Base-by-base conservation (phyloP, 352 stramenopile genomes). In the Pelagophyceae sp. region DNA sequence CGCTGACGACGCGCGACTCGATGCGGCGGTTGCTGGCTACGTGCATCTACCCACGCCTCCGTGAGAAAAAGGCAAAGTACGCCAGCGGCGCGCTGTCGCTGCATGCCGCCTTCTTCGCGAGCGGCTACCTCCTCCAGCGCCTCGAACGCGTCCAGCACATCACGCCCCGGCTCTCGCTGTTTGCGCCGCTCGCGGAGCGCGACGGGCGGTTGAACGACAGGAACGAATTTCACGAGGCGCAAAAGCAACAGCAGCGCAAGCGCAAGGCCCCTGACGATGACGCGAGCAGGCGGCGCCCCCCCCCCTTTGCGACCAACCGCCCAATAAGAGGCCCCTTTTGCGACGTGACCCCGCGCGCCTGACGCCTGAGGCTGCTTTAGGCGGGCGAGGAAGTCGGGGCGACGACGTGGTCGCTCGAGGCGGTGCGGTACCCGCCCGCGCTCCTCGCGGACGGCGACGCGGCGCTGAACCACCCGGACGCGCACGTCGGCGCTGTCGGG, bases 121-220 rank as follows among this genome's bases (percentile, higher is more conserved):
- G 35, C 35, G 67, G 58, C 35, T 74, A 74, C 29, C 67, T 38
- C 3, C n/a, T 74, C 11, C 19, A 23, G 6, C 19, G 67, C 20
- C 37, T 74, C 35, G 67, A 74, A 23, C 33, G 38, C 35, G 31
- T 74, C 11, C 5, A 31, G 17, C 6, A 5, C 33, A 37, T 74
- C 23, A 74, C 67, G 67, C 67, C 67, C 35, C 67, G 33, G 15
- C 67, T 74, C 17, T 58, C 35, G 35, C 38, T 74, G 2, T 74
- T 74, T n/a, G 67, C 67, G 67, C 67, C 67, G 15, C 67, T 74
- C 67, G 33, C 35, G 20, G 67, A 50, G 35, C 67, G 67, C 45
- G 11, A 54, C 45, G 45, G 23, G 45, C 45, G 45, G 11, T 23
- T 23, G 11, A 54, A 54, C 11, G 23, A 11, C 45, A 23, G 11